Conservation (phyloP, 2,329 filamentous ascomycete genomes). For the Aspergillus tanneri region DNA sequence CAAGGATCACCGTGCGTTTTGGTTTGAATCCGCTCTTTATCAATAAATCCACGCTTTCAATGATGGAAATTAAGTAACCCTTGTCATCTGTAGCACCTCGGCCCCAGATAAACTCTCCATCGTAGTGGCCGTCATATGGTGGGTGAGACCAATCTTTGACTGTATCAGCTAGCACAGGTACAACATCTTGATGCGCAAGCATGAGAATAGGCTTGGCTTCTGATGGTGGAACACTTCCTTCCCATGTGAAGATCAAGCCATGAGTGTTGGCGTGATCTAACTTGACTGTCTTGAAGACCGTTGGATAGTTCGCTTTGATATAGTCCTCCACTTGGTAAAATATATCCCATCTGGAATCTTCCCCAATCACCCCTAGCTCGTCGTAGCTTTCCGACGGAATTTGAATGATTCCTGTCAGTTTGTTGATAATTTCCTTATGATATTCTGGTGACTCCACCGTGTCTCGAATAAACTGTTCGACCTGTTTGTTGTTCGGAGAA, state of each 20-base stretch:
- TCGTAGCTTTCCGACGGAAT: conserved; percentile 56
- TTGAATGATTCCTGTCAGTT: conserved; percentile 37
- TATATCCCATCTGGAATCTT: conserved; percentile 57
- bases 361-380: conserved; percentile 54
- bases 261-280: conserved; percentile 60
- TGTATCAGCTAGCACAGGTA: conserved; percentile 51
- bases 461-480: background rate
- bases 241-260: conserved; percentile 44
- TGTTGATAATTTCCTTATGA: conserved; percentile 14
- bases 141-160: conserved; percentile 57
- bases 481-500: background rate
- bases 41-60: conserved; percentile 54
- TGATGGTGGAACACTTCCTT: conserved; percentile 38
- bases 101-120: conserved; percentile 61
- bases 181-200: conserved; percentile 65
- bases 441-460: background rate
- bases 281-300: conserved; percentile 47
- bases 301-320: conserved; percentile 51
- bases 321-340: conserved; percentile 54
- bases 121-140: conserved; percentile 57
- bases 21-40: conserved; percentile 51
- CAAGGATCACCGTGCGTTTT: conserved; percentile 56
- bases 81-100: conserved; percentile 62
- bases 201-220: conserved; percentile 54
- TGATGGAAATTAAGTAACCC: conserved; percentile 57